Conservation (phyloP, 2,329 filamentous ascomycete genomes). For the Seiridium unicorne region DNA sequence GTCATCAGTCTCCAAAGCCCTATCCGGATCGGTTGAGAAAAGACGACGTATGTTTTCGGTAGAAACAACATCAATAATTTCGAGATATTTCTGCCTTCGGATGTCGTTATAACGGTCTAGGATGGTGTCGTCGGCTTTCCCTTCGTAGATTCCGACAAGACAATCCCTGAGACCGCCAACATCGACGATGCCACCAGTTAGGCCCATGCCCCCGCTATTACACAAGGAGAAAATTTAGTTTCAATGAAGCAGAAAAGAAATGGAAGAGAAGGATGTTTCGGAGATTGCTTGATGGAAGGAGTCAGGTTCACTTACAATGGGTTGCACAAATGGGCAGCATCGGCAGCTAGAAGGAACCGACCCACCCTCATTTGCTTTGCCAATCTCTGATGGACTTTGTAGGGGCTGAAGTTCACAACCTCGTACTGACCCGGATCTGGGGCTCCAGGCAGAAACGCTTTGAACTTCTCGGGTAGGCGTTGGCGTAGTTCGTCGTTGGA, state of each 20-base stretch:
- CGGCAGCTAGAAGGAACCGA: conserved; percentile 45
- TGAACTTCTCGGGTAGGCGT: conserved; percentile 43
- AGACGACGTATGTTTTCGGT: conserved; percentile 2
- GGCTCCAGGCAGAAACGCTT: conserved; percentile 46
- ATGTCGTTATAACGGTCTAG: conserved; percentile 40
- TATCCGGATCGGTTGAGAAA: background rate
- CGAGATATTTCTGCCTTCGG: conserved; percentile 31
- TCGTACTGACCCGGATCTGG: conserved; percentile 48
- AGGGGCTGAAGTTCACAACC: conserved; percentile 45
- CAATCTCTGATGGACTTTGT: conserved; percentile 49
- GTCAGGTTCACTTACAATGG: conserved; percentile 35
- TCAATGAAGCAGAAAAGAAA: too few relatives aligned
- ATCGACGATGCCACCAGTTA: conserved; percentile 49
- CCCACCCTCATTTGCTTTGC: conserved; percentile 46
- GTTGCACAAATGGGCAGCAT: conserved; percentile 53
- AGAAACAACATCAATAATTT: conserved; percentile 2
- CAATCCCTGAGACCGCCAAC: conserved; percentile 47
- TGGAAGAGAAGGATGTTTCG: too few relatives aligned
- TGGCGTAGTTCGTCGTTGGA: conserved; percentile 39
- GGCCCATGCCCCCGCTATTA: conserved; percentile 40
- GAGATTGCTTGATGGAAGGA: too few relatives aligned
- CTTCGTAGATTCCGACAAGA: conserved; percentile 38
- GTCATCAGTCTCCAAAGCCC: background rate
- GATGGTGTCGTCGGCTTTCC: conserved; percentile 35
- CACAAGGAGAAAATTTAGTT: too few relatives aligned